Percentiles rank a stretch among this genome's conserved stretches.
Evolutionary conservation across 768 basidiomycete species (phyloP).

Genomic region (Lentinus tigrinus): DNA sequence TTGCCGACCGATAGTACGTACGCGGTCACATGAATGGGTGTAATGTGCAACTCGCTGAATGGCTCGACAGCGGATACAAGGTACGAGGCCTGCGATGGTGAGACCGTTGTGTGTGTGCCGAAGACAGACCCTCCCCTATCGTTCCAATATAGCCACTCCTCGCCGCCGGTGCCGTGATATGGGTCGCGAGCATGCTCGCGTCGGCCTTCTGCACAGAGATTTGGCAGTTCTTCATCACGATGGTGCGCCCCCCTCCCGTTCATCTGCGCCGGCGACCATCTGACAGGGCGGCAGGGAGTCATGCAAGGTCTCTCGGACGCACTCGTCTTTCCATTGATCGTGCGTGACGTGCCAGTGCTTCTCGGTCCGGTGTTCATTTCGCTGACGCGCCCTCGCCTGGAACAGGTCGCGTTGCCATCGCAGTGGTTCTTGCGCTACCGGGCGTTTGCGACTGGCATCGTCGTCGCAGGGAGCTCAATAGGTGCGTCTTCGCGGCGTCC

Average conservation of each 20-base stretch:
- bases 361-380: background rate
- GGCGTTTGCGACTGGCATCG: slow-evolving; percentile 19
- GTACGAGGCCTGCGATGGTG: background rate
- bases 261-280: slow-evolving; percentile 3
- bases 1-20: slow-evolving; percentile 33
- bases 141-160: slow-evolving; percentile 27
- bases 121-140: background rate
- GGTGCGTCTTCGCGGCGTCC: slow-evolving; percentile 2
- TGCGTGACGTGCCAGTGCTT: background rate
- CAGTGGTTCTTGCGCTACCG: slow-evolving; percentile 22
- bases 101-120: background rate
- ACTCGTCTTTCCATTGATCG: slow-evolving; percentile 17
- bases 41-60: background rate
- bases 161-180: slow-evolving; percentile 28
- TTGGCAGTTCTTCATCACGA: slow-evolving; percentile 33
- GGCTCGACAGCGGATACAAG: slow-evolving; percentile 18
- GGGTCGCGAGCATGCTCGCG: slow-evolving; percentile 28
- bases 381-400: background rate
- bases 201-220: slow-evolving; percentile 32
- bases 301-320: slow-evolving; percentile 27
- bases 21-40: background rate
- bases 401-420: slow-evolving; percentile 19
- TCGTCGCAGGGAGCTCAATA: slow-evolving; percentile 20
- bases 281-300: slow-evolving; percentile 26
- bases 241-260: slow-evolving; percentile 20